phyloP scores from a whole-genome alignment of 2,329 filamentous ascomycete genomes.

The Arachnopeziza araneosa region DNA sequence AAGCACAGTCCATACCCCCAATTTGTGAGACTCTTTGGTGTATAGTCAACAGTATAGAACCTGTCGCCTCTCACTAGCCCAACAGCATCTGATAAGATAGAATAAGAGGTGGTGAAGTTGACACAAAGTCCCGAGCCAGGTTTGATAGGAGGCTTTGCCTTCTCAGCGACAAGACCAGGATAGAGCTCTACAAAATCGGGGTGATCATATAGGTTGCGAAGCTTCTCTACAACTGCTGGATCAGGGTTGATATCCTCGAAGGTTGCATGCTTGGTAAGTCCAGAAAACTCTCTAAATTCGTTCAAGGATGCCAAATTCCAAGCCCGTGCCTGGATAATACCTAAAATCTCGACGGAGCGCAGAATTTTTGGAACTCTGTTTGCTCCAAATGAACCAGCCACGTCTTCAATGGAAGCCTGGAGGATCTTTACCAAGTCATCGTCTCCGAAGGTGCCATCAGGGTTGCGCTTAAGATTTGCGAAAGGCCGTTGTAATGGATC shows the following conservation, averaged over 20 bases:
- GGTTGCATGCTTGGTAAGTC: constrained; percentile 65
- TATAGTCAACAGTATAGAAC: constrained; percentile 45
- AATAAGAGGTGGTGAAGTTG: constrained; percentile 48
- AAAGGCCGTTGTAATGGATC: constrained; percentile 69
- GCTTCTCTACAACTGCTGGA: constrained; percentile 59
- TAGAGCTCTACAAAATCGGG: constrained; percentile 58
- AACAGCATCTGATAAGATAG: constrained; percentile 55
- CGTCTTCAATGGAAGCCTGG: constrained; percentile 65
- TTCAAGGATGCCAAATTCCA: constrained; percentile 74
- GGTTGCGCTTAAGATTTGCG: constrained; percentile 56
- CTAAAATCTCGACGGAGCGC: constrained; percentile 71
- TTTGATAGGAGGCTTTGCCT: constrained; percentile 44
- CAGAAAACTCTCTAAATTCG: constrained; percentile 80
- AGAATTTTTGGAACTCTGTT: constrained; percentile 70
- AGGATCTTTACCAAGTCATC: constrained; percentile 71
- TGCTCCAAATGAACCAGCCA: constrained; percentile 64
- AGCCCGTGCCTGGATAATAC: constrained; percentile 68
- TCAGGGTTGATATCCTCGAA: constrained; percentile 85
- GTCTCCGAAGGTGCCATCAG: constrained; percentile 66
- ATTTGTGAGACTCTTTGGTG: constrained; percentile 68
- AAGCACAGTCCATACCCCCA: constrained; percentile 60
- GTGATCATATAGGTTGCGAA: constrained; percentile 61
- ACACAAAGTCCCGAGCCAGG: constrained; percentile 48
- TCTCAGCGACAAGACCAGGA: constrained; percentile 60
- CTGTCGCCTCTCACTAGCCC: constrained; percentile 52